A percentile compares a stretch with the other conserved stretches of the same genome.
These are phyloP conservation scores for Rutstroemia sp. DNA, from an alignment of 2,329 filamentous ascomycete species.

Conservation along the genomic window DNA sequence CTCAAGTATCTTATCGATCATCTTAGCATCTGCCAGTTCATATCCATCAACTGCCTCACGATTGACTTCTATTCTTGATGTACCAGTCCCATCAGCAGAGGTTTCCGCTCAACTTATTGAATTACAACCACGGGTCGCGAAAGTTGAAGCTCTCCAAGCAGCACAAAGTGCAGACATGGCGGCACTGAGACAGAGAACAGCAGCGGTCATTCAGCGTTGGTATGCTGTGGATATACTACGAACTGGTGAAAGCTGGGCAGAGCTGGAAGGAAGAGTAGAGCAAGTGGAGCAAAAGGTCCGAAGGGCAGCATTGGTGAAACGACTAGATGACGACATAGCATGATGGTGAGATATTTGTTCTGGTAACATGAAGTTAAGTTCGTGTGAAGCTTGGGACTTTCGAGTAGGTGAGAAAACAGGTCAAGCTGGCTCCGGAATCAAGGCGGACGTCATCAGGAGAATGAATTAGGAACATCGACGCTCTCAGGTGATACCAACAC, in stretches of 20 bases:
- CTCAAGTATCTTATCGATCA: conserved; percentile 22
- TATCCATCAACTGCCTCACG: conserved; percentile 29
- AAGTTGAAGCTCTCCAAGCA: conserved; percentile 25
- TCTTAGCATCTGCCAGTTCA: conserved; percentile 28
- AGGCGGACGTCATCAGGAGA: neutral
- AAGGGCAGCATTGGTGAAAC: conserved; percentile 16
- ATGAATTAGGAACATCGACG: neutral
- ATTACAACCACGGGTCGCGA: conserved; percentile 27
- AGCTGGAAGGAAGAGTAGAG: conserved; percentile 26
- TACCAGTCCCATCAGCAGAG: conserved; percentile 26
- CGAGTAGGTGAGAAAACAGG: neutral
- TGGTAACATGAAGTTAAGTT: conserved; percentile 17
- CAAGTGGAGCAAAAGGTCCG: conserved; percentile 25
- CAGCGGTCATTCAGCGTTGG: conserved; percentile 27
- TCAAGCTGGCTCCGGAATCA: neutral
- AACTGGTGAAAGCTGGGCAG: conserved; percentile 29
- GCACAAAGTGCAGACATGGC: conserved; percentile 26
- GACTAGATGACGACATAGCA: conserved; percentile 17
- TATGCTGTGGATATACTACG: conserved; percentile 26
- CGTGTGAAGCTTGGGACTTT: neutral
- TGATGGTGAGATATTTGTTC: conserved; percentile 10
- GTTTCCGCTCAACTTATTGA: conserved; percentile 28
- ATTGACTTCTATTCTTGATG: conserved; percentile 28
- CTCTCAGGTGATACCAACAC: neutral
- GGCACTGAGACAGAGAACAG: conserved; percentile 25